A percentile compares a stretch with the other conserved stretches of the same genome.
These are phyloP conservation scores for Aquilaria sinensis DNA, from an alignment of 345 rosid genomes.

Conservation along the genomic window DNA sequence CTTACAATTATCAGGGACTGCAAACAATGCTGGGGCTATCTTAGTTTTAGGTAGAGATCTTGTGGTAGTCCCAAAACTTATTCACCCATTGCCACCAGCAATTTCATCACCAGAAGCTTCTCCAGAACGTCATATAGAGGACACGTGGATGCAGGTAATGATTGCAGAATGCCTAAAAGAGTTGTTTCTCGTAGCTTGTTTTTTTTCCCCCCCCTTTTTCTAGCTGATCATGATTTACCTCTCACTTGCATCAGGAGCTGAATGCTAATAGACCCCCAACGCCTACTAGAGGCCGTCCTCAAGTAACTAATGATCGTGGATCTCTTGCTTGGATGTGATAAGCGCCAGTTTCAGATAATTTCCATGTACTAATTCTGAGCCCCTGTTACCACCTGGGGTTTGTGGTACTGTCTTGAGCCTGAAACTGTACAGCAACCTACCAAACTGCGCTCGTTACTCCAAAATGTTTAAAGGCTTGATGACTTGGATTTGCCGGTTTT, in stretches of 20 bases:
- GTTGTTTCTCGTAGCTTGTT: neutral
- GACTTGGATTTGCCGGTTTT: constrained; percentile 12
- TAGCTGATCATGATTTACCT: neutral
- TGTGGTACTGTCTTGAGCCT: constrained; percentile 43
- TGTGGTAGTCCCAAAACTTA: constrained; percentile 88
- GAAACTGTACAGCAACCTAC: constrained; percentile 28
- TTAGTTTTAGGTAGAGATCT: constrained; percentile 91
- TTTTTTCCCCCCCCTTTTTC: neutral
- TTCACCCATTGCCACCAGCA: constrained; percentile 89
- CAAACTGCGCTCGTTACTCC: constrained; percentile 18
- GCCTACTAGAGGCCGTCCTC: constrained; percentile 91
- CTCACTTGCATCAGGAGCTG: constrained; percentile 51
- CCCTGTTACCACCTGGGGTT: constrained; percentile 35
- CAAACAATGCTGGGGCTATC: constrained; percentile 92
- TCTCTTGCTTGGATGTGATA: constrained; percentile 79
- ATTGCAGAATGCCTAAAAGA: neutral
- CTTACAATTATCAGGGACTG: constrained; percentile 52
- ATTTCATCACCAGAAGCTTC: constrained; percentile 62
- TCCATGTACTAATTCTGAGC: constrained; percentile 23
- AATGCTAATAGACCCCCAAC: constrained; percentile 91
- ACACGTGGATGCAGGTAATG: constrained; percentile 94
- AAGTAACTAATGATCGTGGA: constrained; percentile 64
- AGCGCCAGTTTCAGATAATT: constrained; percentile 12
- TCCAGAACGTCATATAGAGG: constrained; percentile 72
- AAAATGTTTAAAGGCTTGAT: constrained; percentile 14